A percentile compares a stretch with the other conserved stretches of the same genome.
Evolutionary conservation across 768 basidiomycete genomes (phyloP).

Genomic region (Lactarius vividus): DNA sequence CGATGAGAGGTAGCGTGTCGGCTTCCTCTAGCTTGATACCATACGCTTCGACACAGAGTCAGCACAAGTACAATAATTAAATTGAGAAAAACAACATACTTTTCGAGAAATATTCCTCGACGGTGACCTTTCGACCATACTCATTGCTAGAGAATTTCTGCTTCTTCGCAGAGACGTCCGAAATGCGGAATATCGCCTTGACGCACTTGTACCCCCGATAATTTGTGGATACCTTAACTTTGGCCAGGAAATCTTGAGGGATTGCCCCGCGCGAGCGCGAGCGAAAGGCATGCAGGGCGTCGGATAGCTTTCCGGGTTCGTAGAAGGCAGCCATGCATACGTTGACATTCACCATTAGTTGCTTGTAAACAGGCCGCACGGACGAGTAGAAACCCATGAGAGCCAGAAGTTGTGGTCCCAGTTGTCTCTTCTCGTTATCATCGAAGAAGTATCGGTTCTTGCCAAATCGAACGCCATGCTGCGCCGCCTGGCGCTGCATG

Average conservation of each 20-base stretch:
- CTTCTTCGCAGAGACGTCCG: constrained; percentile 43
- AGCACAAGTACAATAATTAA: neutral
- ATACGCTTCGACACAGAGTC: constrained; percentile 46
- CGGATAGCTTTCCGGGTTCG: constrained; percentile 59
- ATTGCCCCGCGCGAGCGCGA: constrained; percentile 43
- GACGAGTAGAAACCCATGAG: constrained; percentile 52
- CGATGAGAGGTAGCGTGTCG: constrained; percentile 39
- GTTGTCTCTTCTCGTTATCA: constrained; percentile 23
- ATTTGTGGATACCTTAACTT: constrained; percentile 53
- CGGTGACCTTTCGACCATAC: constrained; percentile 50
- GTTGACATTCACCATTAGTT: constrained; percentile 54
- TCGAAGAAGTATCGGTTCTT: constrained; percentile 66
- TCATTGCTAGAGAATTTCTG: constrained; percentile 59
- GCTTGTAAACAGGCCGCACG: constrained; percentile 46
- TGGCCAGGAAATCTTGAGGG: constrained; percentile 48
- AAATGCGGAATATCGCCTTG: constrained; percentile 31
- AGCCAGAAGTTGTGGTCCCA: constrained; percentile 44
- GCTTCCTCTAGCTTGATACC: constrained; percentile 45
- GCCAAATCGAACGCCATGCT: constrained; percentile 58
- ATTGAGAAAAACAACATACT: constrained; percentile 44
- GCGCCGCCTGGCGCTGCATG: constrained; percentile 53
- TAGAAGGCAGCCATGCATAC: constrained; percentile 55
- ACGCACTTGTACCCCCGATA: constrained; percentile 43
- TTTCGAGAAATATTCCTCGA: constrained; percentile 59
- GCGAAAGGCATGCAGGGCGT: constrained; percentile 52